Base-by-base conservation (phyloP, 2,329 filamentous ascomycete species). In the Fusarium redolens region DNA sequence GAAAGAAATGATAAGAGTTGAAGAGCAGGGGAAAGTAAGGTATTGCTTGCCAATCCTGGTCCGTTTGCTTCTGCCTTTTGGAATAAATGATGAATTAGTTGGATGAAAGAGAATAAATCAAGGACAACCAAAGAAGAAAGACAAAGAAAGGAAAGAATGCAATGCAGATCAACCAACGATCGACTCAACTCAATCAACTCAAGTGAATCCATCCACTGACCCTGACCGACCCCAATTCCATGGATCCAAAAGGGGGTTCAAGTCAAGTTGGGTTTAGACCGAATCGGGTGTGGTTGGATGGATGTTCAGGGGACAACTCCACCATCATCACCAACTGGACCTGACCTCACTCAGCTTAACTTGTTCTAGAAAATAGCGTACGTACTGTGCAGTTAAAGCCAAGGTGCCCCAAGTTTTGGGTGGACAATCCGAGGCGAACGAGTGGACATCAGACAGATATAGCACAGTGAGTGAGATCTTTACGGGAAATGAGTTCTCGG, bases 201-300 rank as follows among this genome's bases (percentile, higher is more conserved):
- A 50, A 45, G 58, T 68, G 57, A 47, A 58, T 60, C 66, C 61
- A 55, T 61, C 62, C 44, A 64, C 44, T 51, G 65, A 61, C 48
- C 47, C 55, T 44, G 52, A 65, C 38, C 41, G 61, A 61, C 58
- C 61, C 45, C 62, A 66, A 67, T 67, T 67, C 64, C 51, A 65
- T 33, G 41, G 55, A 35, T 68, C 70, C 68, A 61, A 78, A 78
- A 75, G 76, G 76, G 75, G 73, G 73, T 75, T 76, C 65, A 75
- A 59, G 66, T 68, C 67, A 72, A 61, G 65, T 57, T 75, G 65
- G 55, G 58, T 63, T 72, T 65, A 71, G 63, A 63, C 61, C 68
- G 63, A 55, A 77, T 76, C 71, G 62, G 62, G 62, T 14, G 55
- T 57, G 31, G 54, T 35, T 35, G 37, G 50, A 52, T 52, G 54